Evolutionary conservation across 495 filamentous ascomycete genomes (phyloP).

Genomic region (Amorphotheca resinae): DNA sequence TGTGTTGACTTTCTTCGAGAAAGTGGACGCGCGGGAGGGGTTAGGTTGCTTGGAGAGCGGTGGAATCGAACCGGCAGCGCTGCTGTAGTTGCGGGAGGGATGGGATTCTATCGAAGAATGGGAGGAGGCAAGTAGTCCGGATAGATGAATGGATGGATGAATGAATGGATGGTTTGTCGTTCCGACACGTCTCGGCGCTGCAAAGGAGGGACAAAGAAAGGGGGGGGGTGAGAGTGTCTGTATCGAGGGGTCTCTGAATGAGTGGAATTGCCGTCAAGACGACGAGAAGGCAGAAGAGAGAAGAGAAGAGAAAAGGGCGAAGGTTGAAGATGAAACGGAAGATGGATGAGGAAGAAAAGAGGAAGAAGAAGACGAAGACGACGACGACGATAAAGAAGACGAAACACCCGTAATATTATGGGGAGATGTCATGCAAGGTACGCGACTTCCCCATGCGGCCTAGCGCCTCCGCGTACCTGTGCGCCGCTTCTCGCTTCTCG

Average conservation of each 20-base stretch:
- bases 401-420: too few species aligned
- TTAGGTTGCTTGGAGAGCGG: slow-evolving; percentile 12
- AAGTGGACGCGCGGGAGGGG: slow-evolving; percentile 2
- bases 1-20: slow-evolving; percentile 16
- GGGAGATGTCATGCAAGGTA: too few species aligned
- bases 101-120: slow-evolving; percentile 23
- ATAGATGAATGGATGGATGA: slow-evolving; percentile 25
- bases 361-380: too few species aligned
- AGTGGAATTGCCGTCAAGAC: slow-evolving; percentile 19
- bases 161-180: slow-evolving; percentile 15
- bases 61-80: slow-evolving; percentile 22
- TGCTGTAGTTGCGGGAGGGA: slow-evolving; percentile 13
- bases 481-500: too few species aligned
- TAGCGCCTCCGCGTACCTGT: too few species aligned
- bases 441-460: too few species aligned
- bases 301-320: slow-evolving; percentile 23
- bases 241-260: slow-evolving; percentile 18
- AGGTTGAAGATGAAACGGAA: slow-evolving; percentile 18
- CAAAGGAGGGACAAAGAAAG: slow-evolving; percentile 30
- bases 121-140: too few species aligned
- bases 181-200: slow-evolving; percentile 13
- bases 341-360: slow-evolving; percentile 3
- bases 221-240: slow-evolving; percentile 16
- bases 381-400: too few species aligned
- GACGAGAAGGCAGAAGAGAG: slow-evolving; percentile 18